A percentile compares a stretch with the other conserved stretches of the same genome.
These are phyloP conservation scores for Teratosphaeria viscida DNA, from an alignment of 2,329 filamentous ascomycete genomes.

Conservation along the genomic window DNA sequence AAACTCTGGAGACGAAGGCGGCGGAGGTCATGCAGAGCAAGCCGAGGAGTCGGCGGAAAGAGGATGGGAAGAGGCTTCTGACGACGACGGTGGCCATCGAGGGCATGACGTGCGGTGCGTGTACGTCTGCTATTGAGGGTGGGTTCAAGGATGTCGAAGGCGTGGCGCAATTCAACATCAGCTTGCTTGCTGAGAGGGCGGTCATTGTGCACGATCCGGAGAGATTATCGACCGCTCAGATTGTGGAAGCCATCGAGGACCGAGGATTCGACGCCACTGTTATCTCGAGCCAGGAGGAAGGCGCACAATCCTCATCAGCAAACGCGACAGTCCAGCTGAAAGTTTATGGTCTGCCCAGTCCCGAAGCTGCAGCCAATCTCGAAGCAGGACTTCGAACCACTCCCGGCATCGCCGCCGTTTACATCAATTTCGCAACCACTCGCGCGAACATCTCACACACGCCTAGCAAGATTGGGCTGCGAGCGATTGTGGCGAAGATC, in stretches of 20 bases:
- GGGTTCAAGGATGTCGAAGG: slow-evolving; percentile 71
- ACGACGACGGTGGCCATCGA: slow-evolving; percentile 83
- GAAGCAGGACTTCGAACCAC: slow-evolving; percentile 56
- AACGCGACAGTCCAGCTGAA: slow-evolving; percentile 64
- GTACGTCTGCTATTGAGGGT: slow-evolving; percentile 80
- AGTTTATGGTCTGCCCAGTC: slow-evolving; percentile 68
- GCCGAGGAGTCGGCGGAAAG: slow-evolving; percentile 24
- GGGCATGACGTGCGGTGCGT: slow-evolving; percentile 96
- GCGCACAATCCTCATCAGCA: slow-evolving; percentile 43
- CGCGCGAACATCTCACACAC: slow-evolving; percentile 65
- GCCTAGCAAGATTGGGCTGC: slow-evolving; percentile 62
- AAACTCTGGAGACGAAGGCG: slow-evolving; percentile 62
- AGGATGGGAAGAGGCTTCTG: slow-evolving; percentile 31
- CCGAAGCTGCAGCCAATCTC: slow-evolving; percentile 59
- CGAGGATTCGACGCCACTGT: slow-evolving; percentile 77
- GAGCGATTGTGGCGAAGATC: slow-evolving; percentile 69
- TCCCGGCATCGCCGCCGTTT: slow-evolving; percentile 63
- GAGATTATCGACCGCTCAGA: slow-evolving; percentile 60
- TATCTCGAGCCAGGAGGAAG: slow-evolving; percentile 58
- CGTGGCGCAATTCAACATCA: slow-evolving; percentile 84
- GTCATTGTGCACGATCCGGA: slow-evolving; percentile 73
- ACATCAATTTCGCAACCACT: slow-evolving; percentile 62
- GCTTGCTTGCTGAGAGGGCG: slow-evolving; percentile 81
- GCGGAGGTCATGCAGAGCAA: slow-evolving; percentile 23
- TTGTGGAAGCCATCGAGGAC: slow-evolving; percentile 77